Percentiles rank a stretch among this genome's conserved stretches.
phyloP scores from a whole-genome alignment of 2,329 filamentous ascomycete genomes.

The Fusarium sp. region DNA sequence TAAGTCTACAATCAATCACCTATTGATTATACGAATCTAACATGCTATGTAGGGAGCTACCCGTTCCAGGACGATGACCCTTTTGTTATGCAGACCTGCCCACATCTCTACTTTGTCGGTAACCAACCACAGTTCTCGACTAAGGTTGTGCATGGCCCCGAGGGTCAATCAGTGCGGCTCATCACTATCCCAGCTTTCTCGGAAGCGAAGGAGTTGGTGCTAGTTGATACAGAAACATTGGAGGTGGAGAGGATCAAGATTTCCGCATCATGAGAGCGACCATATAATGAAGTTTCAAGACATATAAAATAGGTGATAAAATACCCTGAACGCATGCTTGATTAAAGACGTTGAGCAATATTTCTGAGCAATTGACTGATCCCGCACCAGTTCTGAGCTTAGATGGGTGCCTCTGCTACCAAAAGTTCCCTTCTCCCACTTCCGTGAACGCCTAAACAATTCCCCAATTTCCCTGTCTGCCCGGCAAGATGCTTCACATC shows the following conservation, averaged over 20 bases:
- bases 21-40: constrained; percentile 25
- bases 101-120: constrained; percentile 91
- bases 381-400: background rate
- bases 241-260: constrained; percentile 80
- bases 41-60: constrained; percentile 79
- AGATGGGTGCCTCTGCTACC: background rate
- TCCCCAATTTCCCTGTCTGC: background rate
- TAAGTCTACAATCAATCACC: constrained; percentile 62
- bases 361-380: constrained; percentile 10
- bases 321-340: constrained; percentile 37
- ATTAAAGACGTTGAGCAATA: constrained; percentile 10
- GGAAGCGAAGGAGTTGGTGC: constrained; percentile 80
- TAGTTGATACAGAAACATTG: constrained; percentile 88
- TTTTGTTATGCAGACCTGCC: constrained; percentile 86
- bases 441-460: background rate
- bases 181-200: constrained; percentile 88
- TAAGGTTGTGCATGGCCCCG: constrained; percentile 73
- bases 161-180: constrained; percentile 79
- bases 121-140: constrained; percentile 86
- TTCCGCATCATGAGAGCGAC: constrained; percentile 38
- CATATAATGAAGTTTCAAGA: constrained; percentile 5
- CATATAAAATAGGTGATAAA: constrained; percentile 25
- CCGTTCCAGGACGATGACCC: constrained; percentile 95
- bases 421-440: background rate
- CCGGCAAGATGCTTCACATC: background rate